These are phyloP conservation scores for Gossypium thurberi DNA, from an alignment of 345 rosid species.

Conservation along the genomic window DNA sequence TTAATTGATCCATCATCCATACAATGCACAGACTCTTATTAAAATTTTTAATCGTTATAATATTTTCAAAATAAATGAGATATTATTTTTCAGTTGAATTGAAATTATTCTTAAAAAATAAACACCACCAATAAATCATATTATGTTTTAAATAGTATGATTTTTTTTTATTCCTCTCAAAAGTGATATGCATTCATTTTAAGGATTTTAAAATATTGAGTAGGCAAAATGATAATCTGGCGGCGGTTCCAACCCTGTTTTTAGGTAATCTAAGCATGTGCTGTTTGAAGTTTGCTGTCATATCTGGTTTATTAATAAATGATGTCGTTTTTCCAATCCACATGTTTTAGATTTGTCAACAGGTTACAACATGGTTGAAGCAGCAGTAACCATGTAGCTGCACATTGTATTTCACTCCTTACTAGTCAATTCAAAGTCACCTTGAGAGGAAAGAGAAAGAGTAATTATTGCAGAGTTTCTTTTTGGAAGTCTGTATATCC, in stretches of 20 bases:
- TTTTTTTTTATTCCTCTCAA: neutral
- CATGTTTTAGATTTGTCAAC: neutral
- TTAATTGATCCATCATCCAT: no score
- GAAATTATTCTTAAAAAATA: no score
- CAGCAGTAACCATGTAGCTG: neutral
- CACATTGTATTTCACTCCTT: neutral
- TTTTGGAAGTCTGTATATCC: neutral
- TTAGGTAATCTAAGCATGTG: neutral
- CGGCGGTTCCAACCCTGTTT: neutral
- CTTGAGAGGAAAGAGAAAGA: neutral
- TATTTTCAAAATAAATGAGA: no score
- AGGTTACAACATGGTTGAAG: neutral
- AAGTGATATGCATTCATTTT: neutral
- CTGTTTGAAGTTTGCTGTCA: neutral
- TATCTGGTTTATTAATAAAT: neutral
- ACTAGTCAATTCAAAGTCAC: neutral
- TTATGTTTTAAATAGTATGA: no score
- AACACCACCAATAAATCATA: no score
- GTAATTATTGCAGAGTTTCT: conserved; percentile 3
- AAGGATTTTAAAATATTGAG: neutral
- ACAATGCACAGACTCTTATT: no score
- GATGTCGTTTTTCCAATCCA: neutral
- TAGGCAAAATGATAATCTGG: neutral
- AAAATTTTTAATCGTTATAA: no score
- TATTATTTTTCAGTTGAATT: no score